These are phyloP conservation scores for Colletotrichum agaves DNA, from an alignment of 2,329 filamentous ascomycete genomes.

Conservation along the genomic window DNA sequence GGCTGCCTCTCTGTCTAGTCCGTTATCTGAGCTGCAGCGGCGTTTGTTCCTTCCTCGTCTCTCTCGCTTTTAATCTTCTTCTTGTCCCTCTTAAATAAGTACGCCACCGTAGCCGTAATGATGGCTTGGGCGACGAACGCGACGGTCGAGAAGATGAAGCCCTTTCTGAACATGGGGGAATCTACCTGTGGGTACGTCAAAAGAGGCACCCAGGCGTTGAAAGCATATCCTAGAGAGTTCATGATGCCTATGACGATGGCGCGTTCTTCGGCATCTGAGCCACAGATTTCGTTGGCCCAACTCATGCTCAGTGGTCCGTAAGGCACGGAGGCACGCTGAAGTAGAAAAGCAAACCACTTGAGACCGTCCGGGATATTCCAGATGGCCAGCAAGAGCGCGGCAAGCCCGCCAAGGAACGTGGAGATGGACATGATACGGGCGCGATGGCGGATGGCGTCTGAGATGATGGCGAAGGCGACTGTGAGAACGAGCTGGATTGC, in stretches of 20 bases:
- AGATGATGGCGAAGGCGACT: constrained; percentile 30
- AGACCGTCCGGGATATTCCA: constrained; percentile 67
- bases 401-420: constrained; percentile 29
- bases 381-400: constrained; percentile 55
- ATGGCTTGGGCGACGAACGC: constrained; percentile 22
- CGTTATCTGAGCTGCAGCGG: neutral
- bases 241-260: constrained; percentile 35
- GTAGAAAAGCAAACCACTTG: constrained; percentile 63
- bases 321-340: constrained; percentile 39
- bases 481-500: constrained; percentile 31
- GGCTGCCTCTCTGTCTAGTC: neutral
- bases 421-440: constrained; percentile 32
- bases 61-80: constrained; percentile 12
- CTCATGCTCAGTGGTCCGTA: constrained; percentile 33
- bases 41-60: neutral
- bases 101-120: constrained; percentile 22
- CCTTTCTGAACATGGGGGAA: constrained; percentile 54
- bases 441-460: constrained; percentile 29
- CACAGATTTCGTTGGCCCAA: constrained; percentile 35
- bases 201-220: constrained; percentile 67
- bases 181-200: constrained; percentile 61
- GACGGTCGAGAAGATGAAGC: constrained; percentile 48
- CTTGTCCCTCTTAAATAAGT: constrained; percentile 20
- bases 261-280: constrained; percentile 28
- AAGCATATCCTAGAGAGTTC: constrained; percentile 47